Evolutionary conservation across 805 yeast genomes (phyloP).

Genomic region (Jamesozyma spencerorum): DNA sequence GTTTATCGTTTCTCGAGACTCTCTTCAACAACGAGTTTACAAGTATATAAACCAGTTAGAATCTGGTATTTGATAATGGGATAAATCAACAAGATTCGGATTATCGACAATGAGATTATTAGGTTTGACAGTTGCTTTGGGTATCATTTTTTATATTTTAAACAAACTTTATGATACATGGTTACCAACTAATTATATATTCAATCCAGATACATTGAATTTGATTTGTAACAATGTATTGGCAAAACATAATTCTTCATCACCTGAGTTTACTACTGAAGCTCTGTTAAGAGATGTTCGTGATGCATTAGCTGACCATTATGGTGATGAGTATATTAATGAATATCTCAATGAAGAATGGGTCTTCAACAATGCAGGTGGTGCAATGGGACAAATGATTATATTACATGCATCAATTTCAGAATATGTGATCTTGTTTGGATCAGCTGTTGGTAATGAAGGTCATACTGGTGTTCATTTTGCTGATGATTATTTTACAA

Average conservation of each 20-base stretch:
- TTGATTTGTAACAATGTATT: conserved; percentile 48
- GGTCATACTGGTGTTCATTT: conserved; percentile 95
- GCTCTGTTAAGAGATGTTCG: conserved; percentile 56
- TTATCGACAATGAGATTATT: conserved; percentile 16
- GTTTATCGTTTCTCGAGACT: too few relatives aligned
- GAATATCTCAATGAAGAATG: conserved; percentile 70
- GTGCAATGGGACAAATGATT: conserved; percentile 96
- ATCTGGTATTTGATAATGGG: too few relatives aligned
- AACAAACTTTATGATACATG: conserved; percentile 41
- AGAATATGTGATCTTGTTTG: conserved; percentile 89
- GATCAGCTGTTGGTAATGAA: conserved; percentile 88
- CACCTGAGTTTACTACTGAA: conserved; percentile 42
- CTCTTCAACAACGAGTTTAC: too few relatives aligned
- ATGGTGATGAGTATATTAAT: conserved; percentile 67
- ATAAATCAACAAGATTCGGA: not conserved
- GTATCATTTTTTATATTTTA: conserved; percentile 18
- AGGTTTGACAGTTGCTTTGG: conserved; percentile 11
- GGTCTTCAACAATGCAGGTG: conserved; percentile 97
- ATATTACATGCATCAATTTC: conserved; percentile 89
- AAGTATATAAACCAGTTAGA: too few relatives aligned
- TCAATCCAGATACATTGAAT: conserved; percentile 58
- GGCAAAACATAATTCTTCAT: conserved; percentile 28
- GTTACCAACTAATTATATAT: conserved; percentile 63
- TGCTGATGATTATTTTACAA: conserved; percentile 96
- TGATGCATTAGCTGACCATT: conserved; percentile 45